Conservation (phyloP, 768 basidiomycete genomes). For the Candolleomyces efflorescens region DNA sequence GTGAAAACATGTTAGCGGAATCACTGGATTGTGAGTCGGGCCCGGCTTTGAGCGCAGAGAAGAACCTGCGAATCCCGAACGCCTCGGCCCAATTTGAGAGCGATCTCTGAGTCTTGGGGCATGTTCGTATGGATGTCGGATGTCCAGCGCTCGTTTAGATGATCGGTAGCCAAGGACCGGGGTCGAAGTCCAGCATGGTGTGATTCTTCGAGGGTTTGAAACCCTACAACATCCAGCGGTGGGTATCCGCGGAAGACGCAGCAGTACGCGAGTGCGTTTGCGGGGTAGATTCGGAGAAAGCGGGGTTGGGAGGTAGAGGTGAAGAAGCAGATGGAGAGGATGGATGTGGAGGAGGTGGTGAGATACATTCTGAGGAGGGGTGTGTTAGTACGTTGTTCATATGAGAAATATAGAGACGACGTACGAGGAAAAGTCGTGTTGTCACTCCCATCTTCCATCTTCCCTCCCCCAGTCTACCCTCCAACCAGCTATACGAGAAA, state of each 20-base stretch:
- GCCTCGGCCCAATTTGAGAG: slow-evolving; percentile 24
- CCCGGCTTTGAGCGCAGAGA: slow-evolving; percentile 33
- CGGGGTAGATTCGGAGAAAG: slow-evolving; percentile 58
- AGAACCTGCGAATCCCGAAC: slow-evolving; percentile 15
- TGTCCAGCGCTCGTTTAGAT: slow-evolving; percentile 44
- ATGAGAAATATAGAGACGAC: slow-evolving; percentile 20
- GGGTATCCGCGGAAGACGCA: slow-evolving; percentile 55
- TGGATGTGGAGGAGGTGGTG: slow-evolving; percentile 61
- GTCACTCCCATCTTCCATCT: slow-evolving; percentile 20
- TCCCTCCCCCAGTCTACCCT: slow-evolving; percentile 39
- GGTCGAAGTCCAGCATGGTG: slow-evolving; percentile 15
- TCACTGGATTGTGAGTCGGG: slow-evolving; percentile 21
- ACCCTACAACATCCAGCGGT: slow-evolving; percentile 41
- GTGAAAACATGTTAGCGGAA: too few relatives aligned
- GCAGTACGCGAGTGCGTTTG: slow-evolving; percentile 47
- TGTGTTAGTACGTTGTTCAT: too few relatives aligned
- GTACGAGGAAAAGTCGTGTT: slow-evolving; percentile 60
- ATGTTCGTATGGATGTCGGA: slow-evolving; percentile 57
- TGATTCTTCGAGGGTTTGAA: slow-evolving; percentile 29
- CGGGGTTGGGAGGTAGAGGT: slow-evolving; percentile 40
- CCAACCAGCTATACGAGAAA: slow-evolving; percentile 50
- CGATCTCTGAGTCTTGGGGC: slow-evolving; percentile 31
- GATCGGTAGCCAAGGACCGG: slow-evolving; percentile 59
- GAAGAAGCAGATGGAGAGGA: slow-evolving; percentile 42
- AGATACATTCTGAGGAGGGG: slow-evolving; percentile 48